phyloP scores from a whole-genome alignment of 2,329 filamentous ascomycete genomes.

The Fusarium drepaniforme region DNA sequence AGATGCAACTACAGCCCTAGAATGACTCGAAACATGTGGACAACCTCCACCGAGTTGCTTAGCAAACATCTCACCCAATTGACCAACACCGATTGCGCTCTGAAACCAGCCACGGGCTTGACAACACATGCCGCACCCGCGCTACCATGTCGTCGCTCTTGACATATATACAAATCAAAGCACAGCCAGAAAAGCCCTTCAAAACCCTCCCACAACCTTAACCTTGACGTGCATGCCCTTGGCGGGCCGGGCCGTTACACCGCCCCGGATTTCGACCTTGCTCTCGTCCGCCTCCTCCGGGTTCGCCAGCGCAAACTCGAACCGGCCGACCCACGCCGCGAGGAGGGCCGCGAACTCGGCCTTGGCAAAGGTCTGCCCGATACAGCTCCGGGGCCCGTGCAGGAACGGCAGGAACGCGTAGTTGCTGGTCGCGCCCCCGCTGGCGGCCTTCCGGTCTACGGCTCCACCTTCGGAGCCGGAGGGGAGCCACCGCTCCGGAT shows the following conservation, averaged over 20 bases:
- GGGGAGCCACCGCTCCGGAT: constrained; percentile 81
- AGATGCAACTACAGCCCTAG: neutral
- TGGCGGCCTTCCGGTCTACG: constrained; percentile 61
- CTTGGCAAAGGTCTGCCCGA: constrained; percentile 84
- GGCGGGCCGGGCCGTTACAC: constrained; percentile 78
- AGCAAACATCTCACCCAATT: constrained; percentile 2
- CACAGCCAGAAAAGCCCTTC: constrained; percentile 16
- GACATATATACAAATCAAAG: neutral
- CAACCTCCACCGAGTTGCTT: neutral
- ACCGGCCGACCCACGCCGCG: constrained; percentile 81
- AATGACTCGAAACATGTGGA: neutral
- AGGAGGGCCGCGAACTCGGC: constrained; percentile 88
- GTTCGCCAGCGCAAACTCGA: constrained; percentile 71
- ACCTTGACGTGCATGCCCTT: constrained; percentile 79
- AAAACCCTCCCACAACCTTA: constrained; percentile 74
- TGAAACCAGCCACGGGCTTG: neutral
- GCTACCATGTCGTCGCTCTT: neutral
- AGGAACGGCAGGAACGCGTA: constrained; percentile 86
- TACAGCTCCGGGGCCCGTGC: constrained; percentile 88
- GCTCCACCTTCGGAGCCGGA: constrained; percentile 49
- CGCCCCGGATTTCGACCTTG: constrained; percentile 75
- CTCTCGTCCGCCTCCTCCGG: constrained; percentile 74
- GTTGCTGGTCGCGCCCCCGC: constrained; percentile 80
- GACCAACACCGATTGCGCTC: neutral
- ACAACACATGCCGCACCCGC: neutral